phyloP scores from a whole-genome alignment of 1,284 basidiomycete species.

The Trichosporon coremiiforme region DNA sequence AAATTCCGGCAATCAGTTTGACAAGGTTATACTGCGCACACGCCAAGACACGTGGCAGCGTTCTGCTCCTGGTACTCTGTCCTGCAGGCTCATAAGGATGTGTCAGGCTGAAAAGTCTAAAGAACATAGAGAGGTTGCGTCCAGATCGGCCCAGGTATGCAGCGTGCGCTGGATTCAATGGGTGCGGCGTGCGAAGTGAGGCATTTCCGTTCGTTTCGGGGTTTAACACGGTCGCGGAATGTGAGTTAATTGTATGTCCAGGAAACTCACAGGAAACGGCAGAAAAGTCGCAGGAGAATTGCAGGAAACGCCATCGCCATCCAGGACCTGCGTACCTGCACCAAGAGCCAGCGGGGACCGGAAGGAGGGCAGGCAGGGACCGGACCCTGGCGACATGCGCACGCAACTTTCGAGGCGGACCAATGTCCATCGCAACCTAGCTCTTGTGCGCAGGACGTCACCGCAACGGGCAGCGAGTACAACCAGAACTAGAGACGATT shows the following conservation, averaged over 20 bases:
- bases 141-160: background rate
- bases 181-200: background rate
- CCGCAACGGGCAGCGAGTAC: background rate
- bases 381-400: background rate
- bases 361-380: slow-evolving; percentile 1
- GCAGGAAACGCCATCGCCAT: background rate
- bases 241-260: slow-evolving; percentile 3
- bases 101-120: background rate
- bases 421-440: background rate
- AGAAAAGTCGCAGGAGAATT: background rate
- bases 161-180: background rate
- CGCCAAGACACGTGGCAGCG: background rate
- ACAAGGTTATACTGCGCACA: background rate
- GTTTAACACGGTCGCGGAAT: background rate
- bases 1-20: background rate
- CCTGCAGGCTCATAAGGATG: background rate
- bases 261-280: background rate
- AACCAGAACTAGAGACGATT: background rate
- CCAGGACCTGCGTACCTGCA: background rate
- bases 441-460: background rate
- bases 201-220: slow-evolving; percentile 1
- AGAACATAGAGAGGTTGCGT: background rate
- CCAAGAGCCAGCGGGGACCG: background rate
- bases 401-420: background rate
- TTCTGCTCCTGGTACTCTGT: background rate